These are phyloP conservation scores for Psilocybe cyanescens DNA, from an alignment of 768 basidiomycete genomes.

Conservation along the genomic window DNA sequence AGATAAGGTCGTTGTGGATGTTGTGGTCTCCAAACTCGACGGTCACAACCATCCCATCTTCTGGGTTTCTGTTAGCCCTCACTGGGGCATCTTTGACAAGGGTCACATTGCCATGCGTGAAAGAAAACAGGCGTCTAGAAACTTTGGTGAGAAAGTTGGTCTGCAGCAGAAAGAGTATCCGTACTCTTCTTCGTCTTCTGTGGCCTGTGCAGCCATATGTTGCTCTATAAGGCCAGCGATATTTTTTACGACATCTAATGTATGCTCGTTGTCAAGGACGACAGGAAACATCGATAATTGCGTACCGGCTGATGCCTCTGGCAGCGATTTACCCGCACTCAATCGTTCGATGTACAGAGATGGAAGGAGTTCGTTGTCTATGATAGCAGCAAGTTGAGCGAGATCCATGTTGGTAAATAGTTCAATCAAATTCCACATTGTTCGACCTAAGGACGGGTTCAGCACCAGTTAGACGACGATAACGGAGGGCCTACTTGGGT, in stretches of 20 bases:
- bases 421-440: constrained; percentile 63
- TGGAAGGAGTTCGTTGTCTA: constrained; percentile 52
- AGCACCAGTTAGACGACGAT: background rate
- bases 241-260: constrained; percentile 52
- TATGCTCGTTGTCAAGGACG: background rate
- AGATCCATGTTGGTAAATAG: constrained; percentile 74
- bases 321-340: constrained; percentile 31
- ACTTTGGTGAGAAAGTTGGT: constrained; percentile 14
- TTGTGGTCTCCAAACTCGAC: constrained; percentile 50
- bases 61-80: constrained; percentile 21
- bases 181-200: constrained; percentile 39
- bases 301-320: constrained; percentile 24
- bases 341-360: constrained; percentile 47
- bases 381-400: constrained; percentile 58
- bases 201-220: constrained; percentile 39
- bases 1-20: constrained; percentile 59
- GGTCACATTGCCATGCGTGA: constrained; percentile 54
- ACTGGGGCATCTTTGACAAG: constrained; percentile 28
- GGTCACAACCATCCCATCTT: constrained; percentile 51
- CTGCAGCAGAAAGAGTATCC: background rate
- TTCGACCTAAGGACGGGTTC: constrained; percentile 36
- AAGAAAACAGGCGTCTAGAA: constrained; percentile 51
- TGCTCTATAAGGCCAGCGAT: constrained; percentile 49
- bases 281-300: background rate
- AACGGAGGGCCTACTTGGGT: constrained; percentile 29